Conservation (phyloP, 495 filamentous ascomycete species). For the Penicillium malachiteum region DNA sequence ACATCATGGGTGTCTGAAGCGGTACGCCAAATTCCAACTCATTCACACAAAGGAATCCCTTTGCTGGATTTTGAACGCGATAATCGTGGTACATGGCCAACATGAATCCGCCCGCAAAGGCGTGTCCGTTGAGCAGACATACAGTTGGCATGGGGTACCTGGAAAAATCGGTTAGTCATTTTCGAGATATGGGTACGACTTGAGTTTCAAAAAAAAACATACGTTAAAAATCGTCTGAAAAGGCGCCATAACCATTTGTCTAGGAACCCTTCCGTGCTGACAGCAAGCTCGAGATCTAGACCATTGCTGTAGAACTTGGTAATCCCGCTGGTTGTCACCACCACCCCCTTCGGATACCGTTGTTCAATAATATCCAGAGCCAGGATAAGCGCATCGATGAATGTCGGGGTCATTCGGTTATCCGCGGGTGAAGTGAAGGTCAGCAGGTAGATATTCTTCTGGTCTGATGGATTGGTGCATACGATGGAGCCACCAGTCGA, state of each 20-base stretch:
- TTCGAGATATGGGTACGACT: not conserved
- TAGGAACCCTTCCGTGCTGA: conserved; percentile 51
- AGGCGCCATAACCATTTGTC: conserved; percentile 57
- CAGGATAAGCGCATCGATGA: conserved; percentile 62
- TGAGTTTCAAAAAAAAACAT: conserved; percentile 11
- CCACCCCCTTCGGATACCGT: conserved; percentile 62
- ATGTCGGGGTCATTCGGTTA: conserved; percentile 68
- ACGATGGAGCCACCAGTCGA: conserved; percentile 50
- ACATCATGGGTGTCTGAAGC: conserved; percentile 66
- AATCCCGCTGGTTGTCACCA: conserved; percentile 71
- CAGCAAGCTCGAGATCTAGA: conserved; percentile 62
- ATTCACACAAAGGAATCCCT: conserved; percentile 73
- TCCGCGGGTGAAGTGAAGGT: conserved; percentile 69
- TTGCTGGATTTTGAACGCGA: conserved; percentile 64
- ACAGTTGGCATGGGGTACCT: conserved; percentile 83
- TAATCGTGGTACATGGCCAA: conserved; percentile 84
- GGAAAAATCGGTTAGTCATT: conserved; percentile 2
- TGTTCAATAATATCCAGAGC: conserved; percentile 74
- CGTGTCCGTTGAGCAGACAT: conserved; percentile 74
- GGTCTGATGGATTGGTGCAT: conserved; percentile 54
- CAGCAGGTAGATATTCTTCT: conserved; percentile 62
- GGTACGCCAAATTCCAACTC: conserved; percentile 76
- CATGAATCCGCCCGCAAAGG: conserved; percentile 79
- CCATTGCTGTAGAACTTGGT: conserved; percentile 82
- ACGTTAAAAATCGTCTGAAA: conserved; percentile 62